Evolutionary conservation across 768 basidiomycete species (phyloP), one percentile per base, ranked within the genome.

Genomic region (Lactarius vividus): DNA sequence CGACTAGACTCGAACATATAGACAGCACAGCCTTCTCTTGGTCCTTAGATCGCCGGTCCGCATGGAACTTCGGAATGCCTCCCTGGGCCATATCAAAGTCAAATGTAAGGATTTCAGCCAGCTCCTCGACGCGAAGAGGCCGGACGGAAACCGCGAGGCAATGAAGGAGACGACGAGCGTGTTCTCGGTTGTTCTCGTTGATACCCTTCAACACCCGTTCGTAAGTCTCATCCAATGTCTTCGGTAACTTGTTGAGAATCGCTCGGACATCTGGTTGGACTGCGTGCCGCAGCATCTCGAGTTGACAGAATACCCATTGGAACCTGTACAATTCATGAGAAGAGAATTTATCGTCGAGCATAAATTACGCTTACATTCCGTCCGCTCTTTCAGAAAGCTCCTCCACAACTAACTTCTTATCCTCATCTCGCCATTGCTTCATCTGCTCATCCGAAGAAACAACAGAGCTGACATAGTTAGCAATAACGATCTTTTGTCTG

Each of bases 101-200:
- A 28, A 64, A 33, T 2, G 62, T 44, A 8, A 67, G 59, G 9
- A 65, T 33, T 28, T 65, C 64, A 3, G 64, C 64, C 2, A 57
- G 42, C 42, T 44, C 42, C 20, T n/a, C 42, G 42, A 44, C 42
- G 9, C 42, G 42, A n/a, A 44, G 42, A 8, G 42, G 42, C 20
- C 42, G 42, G 42, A 44, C 20, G 1, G 42, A 8, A 10, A 44
- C 42, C 18, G 62, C 37, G 7, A 63, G 56, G 31, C 59, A 65
- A 2, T 65, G 64, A 7, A 65, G 59, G 11, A 65, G 57, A 35
- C 52, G 64, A 28, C 11, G 52, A 0, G 64, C 64, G n/a, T 61
- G 31, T 0, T 61, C 37, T 42, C 40, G 39, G 23, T 60, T 61
- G 1, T 49, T 52, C 16, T 65, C 55, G 11, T 53, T 28, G 58